Evolutionary conservation across 805 yeast species (phyloP).

Genomic region (Maudiozyma turicensis): DNA sequence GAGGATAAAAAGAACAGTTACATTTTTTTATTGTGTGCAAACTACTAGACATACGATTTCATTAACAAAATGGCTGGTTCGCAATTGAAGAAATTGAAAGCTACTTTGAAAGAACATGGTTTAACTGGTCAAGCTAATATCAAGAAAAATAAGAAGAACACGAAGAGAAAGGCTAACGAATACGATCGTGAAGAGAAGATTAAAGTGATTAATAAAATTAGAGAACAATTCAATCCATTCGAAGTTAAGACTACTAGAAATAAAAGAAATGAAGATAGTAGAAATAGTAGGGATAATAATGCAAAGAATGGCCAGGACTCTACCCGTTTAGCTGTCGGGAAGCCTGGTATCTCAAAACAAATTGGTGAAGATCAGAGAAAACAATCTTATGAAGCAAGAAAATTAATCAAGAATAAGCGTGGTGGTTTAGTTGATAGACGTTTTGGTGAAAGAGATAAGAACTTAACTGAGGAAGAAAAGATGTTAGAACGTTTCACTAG

Average conservation of each 20-base stretch:
- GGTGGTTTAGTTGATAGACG: conserved; percentile 80
- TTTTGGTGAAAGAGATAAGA: conserved; percentile 76
- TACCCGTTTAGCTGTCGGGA: conserved; percentile 40
- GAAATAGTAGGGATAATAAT: conserved; percentile 26
- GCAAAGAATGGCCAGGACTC: conserved; percentile 18
- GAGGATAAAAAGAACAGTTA: too few relatives aligned
- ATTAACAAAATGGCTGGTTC: conserved; percentile 61
- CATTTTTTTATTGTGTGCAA: too few relatives aligned
- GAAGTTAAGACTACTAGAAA: conserved; percentile 63
- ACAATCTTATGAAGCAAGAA: conserved; percentile 54
- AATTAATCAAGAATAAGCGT: conserved; percentile 52
- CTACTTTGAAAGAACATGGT: conserved; percentile 65
- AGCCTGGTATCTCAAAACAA: conserved; percentile 62
- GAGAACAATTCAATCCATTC: conserved; percentile 85
- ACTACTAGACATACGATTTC: not conserved
- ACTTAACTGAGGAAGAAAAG: conserved; percentile 77
- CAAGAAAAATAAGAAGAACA: conserved; percentile 39
- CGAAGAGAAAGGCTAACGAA: conserved; percentile 48
- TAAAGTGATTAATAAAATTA: conserved; percentile 45
- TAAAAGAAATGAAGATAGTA: conserved; percentile 36
- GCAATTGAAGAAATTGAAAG: conserved; percentile 75
- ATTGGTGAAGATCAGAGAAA: conserved; percentile 56
- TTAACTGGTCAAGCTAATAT: conserved; percentile 77
- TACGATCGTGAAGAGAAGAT: conserved; percentile 62
- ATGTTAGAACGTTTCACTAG: conserved; percentile 92